A percentile compares a stretch with the other conserved stretches of the same genome.
Conservation (phyloP, 2,329 filamentous ascomycete genomes). For the Ophiostoma piceae region DNA sequence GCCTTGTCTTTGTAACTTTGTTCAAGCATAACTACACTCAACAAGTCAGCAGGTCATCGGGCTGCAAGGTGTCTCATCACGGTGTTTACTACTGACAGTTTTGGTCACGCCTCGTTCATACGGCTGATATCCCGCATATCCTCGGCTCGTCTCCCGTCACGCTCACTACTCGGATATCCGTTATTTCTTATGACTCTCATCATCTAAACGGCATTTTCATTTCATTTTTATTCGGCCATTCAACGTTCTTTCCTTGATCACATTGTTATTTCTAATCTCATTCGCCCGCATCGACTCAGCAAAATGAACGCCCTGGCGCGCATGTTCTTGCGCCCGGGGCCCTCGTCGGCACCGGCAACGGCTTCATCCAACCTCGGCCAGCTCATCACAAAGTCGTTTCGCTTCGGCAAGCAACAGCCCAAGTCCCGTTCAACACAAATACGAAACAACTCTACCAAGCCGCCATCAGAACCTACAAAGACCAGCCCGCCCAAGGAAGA, state of each 20-base stretch:
- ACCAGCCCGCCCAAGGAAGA: constrained; percentile 25
- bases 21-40: neutral
- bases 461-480: neutral
- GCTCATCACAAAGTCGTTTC: constrained; percentile 9
- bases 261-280: neutral
- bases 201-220: neutral
- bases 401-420: neutral
- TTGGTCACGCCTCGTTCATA: neutral
- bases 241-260: neutral
- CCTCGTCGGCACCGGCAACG: constrained; percentile 15
- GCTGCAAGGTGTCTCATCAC: neutral
- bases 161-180: neutral
- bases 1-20: neutral
- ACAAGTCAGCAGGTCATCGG: neutral
- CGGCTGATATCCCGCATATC: constrained; percentile 6
- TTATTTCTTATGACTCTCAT: neutral
- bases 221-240: neutral
- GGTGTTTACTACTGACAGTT: neutral
- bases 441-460: constrained; percentile 2
- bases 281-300: neutral
- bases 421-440: neutral
- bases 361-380: constrained; percentile 13
- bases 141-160: neutral
- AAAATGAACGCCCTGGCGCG: constrained; percentile 20
- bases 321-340: constrained; percentile 18